A percentile compares a stretch with the other conserved stretches of the same genome.
Evolutionary conservation across 306 rosid species (phyloP).

Genomic region (Quercus gilva): DNA sequence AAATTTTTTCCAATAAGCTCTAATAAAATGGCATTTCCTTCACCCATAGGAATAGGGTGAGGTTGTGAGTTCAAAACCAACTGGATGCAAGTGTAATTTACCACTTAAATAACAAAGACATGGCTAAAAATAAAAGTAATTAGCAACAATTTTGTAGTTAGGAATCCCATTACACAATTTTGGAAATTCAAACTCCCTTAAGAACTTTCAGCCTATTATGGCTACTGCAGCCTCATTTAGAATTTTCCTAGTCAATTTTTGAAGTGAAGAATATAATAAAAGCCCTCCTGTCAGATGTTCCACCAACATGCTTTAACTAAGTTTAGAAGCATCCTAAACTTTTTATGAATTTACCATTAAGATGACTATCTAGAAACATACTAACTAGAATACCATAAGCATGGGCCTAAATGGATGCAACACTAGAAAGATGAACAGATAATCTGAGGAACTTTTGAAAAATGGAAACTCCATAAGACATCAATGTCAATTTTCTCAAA

Average conservation of each 20-base stretch:
- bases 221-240: neutral
- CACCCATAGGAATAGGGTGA: neutral
- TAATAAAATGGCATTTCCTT: neutral
- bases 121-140: neutral
- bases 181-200: neutral
- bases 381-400: neutral
- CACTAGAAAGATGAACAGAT: neutral
- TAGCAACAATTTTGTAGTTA: neutral
- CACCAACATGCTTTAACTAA: neutral
- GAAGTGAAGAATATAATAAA: neutral
- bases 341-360: neutral
- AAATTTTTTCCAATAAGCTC: neutral
- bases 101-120: neutral
- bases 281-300: conserved; percentile 5
- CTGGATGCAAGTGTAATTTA: neutral
- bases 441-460: neutral
- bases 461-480: neutral
- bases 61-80: neutral
- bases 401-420: neutral
- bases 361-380: neutral
- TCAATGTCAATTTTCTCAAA: neutral
- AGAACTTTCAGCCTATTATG: neutral
- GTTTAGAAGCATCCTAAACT: conserved; percentile 4
- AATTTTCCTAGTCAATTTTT: neutral
- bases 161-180: neutral